These are phyloP conservation scores for Aspergillus luchuensis DNA, from an alignment of 2,329 filamentous ascomycete genomes.

Conservation along the genomic window DNA sequence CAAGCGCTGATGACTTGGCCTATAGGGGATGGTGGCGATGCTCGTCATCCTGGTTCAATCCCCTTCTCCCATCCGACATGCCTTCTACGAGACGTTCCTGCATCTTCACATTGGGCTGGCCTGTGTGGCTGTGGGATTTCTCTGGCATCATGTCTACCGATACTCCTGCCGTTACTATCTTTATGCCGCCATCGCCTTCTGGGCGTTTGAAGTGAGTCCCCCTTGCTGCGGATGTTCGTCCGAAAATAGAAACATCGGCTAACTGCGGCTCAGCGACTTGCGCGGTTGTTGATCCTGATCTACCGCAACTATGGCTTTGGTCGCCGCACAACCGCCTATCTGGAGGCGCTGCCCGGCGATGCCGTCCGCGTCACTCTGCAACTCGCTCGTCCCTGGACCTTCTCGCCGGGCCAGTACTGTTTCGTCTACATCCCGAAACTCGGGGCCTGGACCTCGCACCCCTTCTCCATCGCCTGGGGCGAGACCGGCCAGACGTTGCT, in stretches of 20 bases:
- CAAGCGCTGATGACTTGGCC: too few species aligned
- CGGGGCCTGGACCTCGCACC: conserved; percentile 70
- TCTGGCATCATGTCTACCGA: conserved; percentile 74
- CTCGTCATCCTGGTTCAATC: conserved; percentile 49
- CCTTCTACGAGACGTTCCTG: conserved; percentile 95
- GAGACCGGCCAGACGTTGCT: conserved; percentile 48
- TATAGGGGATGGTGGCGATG: background rate
- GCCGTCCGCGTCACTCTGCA: conserved; percentile 68
- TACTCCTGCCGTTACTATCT: conserved; percentile 73
- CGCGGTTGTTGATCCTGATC: conserved; percentile 63
- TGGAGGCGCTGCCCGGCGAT: conserved; percentile 70
- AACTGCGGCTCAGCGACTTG: conserved; percentile 46
- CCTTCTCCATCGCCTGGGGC: conserved; percentile 76
- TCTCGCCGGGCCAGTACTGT: conserved; percentile 70
- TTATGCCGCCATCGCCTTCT: conserved; percentile 71
- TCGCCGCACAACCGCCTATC: conserved; percentile 64
- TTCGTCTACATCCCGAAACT: conserved; percentile 70
- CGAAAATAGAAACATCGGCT: background rate
- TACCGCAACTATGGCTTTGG: conserved; percentile 61
- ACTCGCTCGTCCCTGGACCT: conserved; percentile 64
- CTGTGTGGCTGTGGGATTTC: conserved; percentile 65
- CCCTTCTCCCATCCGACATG: conserved; percentile 78
- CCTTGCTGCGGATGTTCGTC: background rate
- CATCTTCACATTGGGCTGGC: conserved; percentile 79
- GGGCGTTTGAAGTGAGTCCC: conserved; percentile 63